Evolutionary conservation across 2,329 filamentous ascomycete genomes (phyloP).

Genomic region (Sarocladiaceae sp.): DNA sequence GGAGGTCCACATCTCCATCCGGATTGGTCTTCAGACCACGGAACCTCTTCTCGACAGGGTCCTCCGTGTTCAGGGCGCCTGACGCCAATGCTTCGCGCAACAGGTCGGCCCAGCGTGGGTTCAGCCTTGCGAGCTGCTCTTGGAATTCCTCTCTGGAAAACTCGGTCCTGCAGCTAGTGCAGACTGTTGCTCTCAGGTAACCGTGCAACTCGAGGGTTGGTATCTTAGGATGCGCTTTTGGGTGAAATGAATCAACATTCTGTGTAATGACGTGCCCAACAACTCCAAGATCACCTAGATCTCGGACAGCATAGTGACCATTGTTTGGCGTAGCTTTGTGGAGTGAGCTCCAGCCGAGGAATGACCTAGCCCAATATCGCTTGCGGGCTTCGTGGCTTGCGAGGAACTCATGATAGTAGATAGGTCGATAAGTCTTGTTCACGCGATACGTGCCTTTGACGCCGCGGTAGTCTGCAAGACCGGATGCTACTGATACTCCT

Average conservation of each 20-base stretch:
- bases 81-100: slow-evolving; percentile 63
- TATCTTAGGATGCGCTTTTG: slow-evolving; percentile 64
- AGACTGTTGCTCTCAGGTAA: slow-evolving; percentile 75
- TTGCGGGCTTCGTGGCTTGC: slow-evolving; percentile 77
- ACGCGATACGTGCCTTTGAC: slow-evolving; percentile 85
- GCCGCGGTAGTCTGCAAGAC: slow-evolving; percentile 88
- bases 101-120: slow-evolving; percentile 79
- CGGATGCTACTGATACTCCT: slow-evolving; percentile 88
- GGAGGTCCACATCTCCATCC: slow-evolving; percentile 89
- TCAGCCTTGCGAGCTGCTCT: slow-evolving; percentile 64
- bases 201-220: slow-evolving; percentile 85
- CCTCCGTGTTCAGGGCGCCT: slow-evolving; percentile 72
- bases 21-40: slow-evolving; percentile 79
- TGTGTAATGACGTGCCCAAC: slow-evolving; percentile 80
- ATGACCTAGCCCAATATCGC: slow-evolving; percentile 92
- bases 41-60: slow-evolving; percentile 60
- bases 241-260: slow-evolving; percentile 95
- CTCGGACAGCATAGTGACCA: slow-evolving; percentile 69
- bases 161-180: slow-evolving; percentile 69
- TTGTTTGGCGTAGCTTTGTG: slow-evolving; percentile 72
- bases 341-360: slow-evolving; percentile 83
- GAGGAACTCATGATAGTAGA: slow-evolving; percentile 89
- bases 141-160: slow-evolving; percentile 72
- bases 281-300: slow-evolving; percentile 65
- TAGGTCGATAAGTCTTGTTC: slow-evolving; percentile 84